Percentiles rank a stretch among this genome's conserved stretches.
Conservation (phyloP, 306 rosid species). For the Astragalus glycyphyllos region DNA sequence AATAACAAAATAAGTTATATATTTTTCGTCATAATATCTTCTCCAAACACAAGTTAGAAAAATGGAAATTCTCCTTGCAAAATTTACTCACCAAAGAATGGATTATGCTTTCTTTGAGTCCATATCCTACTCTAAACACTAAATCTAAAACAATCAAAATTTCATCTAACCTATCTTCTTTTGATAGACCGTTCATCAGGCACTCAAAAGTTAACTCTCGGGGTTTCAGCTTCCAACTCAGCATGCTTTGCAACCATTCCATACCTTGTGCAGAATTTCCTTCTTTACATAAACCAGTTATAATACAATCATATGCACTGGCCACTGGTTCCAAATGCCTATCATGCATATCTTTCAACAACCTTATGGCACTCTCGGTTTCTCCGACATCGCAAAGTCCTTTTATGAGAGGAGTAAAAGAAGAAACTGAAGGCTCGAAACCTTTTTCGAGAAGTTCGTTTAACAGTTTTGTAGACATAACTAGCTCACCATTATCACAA, state of each 20-base stretch:
- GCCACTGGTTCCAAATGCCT: conserved; percentile 54
- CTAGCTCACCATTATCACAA: conserved; percentile 53
- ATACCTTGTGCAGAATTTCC: conserved; percentile 58
- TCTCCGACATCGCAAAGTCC: conserved; percentile 56
- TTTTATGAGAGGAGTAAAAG: conserved; percentile 54
- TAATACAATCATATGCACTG: conserved; percentile 48
- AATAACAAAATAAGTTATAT: conserved; percentile 31
- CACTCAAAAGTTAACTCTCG: conserved; percentile 53
- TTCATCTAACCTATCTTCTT: conserved; percentile 62
- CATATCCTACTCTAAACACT: conserved; percentile 68
- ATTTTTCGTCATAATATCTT: conserved; percentile 51
- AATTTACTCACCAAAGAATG: conserved; percentile 55
- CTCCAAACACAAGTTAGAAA: conserved; percentile 47
- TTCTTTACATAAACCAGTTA: conserved; percentile 55
- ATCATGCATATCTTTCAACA: conserved; percentile 62
- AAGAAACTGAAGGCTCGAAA: conserved; percentile 54
- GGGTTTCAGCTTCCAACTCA: conserved; percentile 58
- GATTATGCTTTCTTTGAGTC: conserved; percentile 42
- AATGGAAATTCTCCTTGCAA: conserved; percentile 40
- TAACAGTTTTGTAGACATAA: conserved; percentile 52
- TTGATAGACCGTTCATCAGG: conserved; percentile 52
- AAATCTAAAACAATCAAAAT: conserved; percentile 63
- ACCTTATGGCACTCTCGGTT: conserved; percentile 52
- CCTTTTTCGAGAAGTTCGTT: conserved; percentile 54
- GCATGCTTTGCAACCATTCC: conserved; percentile 63